Evolutionary conservation across 2,329 filamentous ascomycete genomes (phyloP), one percentile per base, ranked within the genome.

Genomic region (Cercospora berteroae): DNA sequence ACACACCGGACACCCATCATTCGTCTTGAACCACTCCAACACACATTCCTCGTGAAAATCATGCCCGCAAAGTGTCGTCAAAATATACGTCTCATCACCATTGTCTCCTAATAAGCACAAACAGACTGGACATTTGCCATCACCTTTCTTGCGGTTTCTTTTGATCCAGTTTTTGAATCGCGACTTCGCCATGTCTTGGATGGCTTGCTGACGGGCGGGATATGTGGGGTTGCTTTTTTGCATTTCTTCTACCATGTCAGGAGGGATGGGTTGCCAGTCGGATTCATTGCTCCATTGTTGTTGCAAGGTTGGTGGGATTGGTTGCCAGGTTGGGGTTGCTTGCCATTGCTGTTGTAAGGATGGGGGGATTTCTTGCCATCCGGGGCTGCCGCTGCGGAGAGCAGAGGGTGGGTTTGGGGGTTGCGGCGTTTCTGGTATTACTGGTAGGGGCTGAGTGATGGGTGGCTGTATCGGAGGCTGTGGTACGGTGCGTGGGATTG

Each of bases 31-130:
- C 61, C 61, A 64, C 16, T 42, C 50, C 36, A 42, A n/a, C 2
- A 42, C 61, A 58, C 61, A 64, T 2, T 44, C 36, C 20, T 64
- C 50, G 20, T 64, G 61, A 48, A 64, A 64, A 44, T 39, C 20
- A 18, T 64, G 61, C 10, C 23, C 20, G 39, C 61, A 64, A 12
- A 23, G 52, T 36, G 61, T 64, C 31, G 52, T 64, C 10, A 64
- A 23, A 12, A 64, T 58, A n/a, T 36, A 56, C 0, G 16, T 23
- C 18, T 57, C 50, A 9, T 20, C 61, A 6, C 50, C 52, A 9
- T 18, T 13, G 8, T 64, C 61, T 36, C 50, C 61, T 18, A 42
- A 33, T 16, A 16, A 4, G 4, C 36, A n/a, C 61, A 64, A 48
- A 23, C 61, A 64, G n/a, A 64, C 57, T 5, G 52, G 23, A 58